Evolutionary conservation across 805 yeast genomes (phyloP).

Genomic region (Cyberlindnera petersonii): DNA sequence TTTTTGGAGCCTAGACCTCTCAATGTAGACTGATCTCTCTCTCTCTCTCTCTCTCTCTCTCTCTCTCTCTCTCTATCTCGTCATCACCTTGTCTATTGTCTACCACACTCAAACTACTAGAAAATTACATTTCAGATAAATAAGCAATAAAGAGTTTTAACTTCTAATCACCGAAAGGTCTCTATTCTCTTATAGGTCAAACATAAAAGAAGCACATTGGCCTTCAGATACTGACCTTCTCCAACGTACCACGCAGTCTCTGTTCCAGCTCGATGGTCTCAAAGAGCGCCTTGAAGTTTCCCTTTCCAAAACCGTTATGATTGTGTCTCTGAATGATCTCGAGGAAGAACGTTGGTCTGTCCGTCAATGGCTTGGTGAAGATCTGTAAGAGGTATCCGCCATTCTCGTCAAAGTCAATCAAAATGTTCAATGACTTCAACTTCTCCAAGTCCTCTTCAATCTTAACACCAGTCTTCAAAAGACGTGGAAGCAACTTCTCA

Average conservation of each 20-base stretch:
- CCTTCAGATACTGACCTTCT: too few species aligned
- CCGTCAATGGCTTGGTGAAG: slow-evolving; percentile 72
- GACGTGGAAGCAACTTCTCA: slow-evolving; percentile 40
- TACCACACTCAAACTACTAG: too few species aligned
- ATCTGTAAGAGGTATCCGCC: slow-evolving; percentile 81
- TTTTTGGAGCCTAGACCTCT: too few species aligned
- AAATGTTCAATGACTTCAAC: slow-evolving; percentile 50
- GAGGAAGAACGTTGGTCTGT: slow-evolving; percentile 77
- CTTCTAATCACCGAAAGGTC: too few species aligned
- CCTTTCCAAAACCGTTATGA: slow-evolving; percentile 86
- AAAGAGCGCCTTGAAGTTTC: slow-evolving; percentile 78
- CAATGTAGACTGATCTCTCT: too few species aligned
- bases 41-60: too few species aligned
- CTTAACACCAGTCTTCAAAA: slow-evolving; percentile 40
- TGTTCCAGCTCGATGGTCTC: slow-evolving; percentile 82
- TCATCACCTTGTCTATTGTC: background rate
- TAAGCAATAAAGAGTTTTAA: too few species aligned
- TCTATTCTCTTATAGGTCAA: too few species aligned
- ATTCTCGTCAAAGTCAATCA: slow-evolving; percentile 72
- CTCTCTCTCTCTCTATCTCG: background rate
- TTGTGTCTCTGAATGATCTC: slow-evolving; percentile 78
- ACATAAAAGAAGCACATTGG: too few species aligned
- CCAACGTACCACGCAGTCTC: slow-evolving; percentile 59
- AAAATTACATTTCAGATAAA: too few species aligned
- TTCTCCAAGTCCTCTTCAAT: slow-evolving; percentile 50